phyloP scores from a whole-genome alignment of 2,329 filamentous ascomycete species.

The Botrytis fragariae region DNA sequence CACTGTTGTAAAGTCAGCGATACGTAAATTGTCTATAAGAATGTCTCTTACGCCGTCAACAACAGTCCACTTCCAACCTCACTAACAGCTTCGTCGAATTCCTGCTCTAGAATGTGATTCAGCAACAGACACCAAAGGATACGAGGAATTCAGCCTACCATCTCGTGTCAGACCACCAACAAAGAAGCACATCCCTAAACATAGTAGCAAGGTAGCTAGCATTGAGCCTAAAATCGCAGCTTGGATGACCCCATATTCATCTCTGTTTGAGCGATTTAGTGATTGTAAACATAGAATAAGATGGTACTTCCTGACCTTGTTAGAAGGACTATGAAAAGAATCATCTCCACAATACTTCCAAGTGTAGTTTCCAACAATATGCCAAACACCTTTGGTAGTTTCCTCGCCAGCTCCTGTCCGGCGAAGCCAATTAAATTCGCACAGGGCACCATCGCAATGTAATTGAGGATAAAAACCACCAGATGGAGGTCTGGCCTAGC shows the following conservation, averaged over 20 bases:
- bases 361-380: constrained; percentile 62
- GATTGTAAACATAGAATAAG: neutral
- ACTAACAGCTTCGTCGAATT: constrained; percentile 71
- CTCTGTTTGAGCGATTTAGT: constrained; percentile 7
- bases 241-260: constrained; percentile 68
- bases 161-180: constrained; percentile 67
- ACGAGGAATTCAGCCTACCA: neutral
- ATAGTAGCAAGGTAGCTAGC: constrained; percentile 76
- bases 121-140: constrained; percentile 1
- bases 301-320: constrained; percentile 33
- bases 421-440: constrained; percentile 75
- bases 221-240: constrained; percentile 83
- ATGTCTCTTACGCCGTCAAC: constrained; percentile 67
- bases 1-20: constrained; percentile 39
- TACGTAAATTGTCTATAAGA: neutral
- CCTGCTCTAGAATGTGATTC: constrained; percentile 48
- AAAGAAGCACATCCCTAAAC: constrained; percentile 77
- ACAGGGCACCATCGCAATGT: constrained; percentile 74
- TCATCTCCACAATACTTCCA: constrained; percentile 75
- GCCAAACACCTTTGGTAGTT: constrained; percentile 70
- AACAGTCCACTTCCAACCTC: constrained; percentile 77
- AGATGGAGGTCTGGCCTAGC: constrained; percentile 55
- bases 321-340: constrained; percentile 77
- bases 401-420: constrained; percentile 68
- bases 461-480: constrained; percentile 66